Evolutionary conservation across 495 filamentous ascomycete genomes (phyloP).

Genomic region (Hypoxylon perforatum): DNA sequence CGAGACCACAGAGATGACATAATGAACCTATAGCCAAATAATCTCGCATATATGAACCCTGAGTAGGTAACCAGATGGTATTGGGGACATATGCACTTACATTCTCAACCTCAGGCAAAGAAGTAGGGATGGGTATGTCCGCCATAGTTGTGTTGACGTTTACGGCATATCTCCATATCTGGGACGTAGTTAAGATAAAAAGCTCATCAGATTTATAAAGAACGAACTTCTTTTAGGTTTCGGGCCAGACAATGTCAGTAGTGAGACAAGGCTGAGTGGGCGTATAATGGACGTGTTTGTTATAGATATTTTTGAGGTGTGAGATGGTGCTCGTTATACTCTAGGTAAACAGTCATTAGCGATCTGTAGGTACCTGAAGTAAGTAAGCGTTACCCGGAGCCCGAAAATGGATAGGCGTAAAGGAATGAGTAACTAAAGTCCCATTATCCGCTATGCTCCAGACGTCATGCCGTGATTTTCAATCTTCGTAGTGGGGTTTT

Average conservation of each 20-base stretch:
- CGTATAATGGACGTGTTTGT: no score
- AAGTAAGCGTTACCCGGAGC: conserved; percentile 5
- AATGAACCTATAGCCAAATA: no score
- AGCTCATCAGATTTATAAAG: no score
- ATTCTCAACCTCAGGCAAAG: conserved; percentile 43
- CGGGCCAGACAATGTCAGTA: no score
- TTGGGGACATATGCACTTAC: conserved; percentile 23
- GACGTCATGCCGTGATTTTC: conserved; percentile 11
- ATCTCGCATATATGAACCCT: no score
- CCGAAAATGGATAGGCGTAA: not conserved
- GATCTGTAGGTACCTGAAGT: not conserved
- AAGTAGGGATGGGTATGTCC: conserved; percentile 31
- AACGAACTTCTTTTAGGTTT: not conserved
- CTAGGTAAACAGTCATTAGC: not conserved
- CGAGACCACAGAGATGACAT: not conserved
- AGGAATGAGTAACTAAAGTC: not conserved
- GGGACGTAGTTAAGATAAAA: not conserved
- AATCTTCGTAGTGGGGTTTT: conserved; percentile 23
- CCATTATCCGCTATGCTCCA: not conserved
- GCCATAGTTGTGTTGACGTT: conserved; percentile 38
- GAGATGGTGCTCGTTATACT: no score
- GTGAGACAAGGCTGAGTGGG: not conserved
- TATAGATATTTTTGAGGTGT: no score
- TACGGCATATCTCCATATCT: conserved; percentile 39
- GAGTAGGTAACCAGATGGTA: not conserved